Evolutionary conservation across 768 basidiomycete species (phyloP).

Genomic region (Russula vinacea): DNA sequence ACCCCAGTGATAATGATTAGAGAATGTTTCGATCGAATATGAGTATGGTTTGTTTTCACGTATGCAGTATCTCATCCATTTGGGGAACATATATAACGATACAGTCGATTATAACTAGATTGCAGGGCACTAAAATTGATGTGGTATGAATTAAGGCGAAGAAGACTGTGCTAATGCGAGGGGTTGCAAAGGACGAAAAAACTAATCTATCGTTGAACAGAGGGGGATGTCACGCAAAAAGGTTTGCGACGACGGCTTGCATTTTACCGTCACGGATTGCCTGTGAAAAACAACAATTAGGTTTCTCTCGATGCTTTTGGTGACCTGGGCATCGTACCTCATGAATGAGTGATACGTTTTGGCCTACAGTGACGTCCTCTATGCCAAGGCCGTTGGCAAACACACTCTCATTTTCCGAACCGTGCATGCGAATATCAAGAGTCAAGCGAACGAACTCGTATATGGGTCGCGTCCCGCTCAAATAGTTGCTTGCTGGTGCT

Average conservation of each 20-base stretch:
- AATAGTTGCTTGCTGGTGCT: slow-evolving; percentile 63
- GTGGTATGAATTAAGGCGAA: not conserved
- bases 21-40: not conserved
- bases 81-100: not conserved
- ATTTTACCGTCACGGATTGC: slow-evolving; percentile 71
- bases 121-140: not conserved
- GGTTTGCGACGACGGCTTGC: slow-evolving; percentile 51
- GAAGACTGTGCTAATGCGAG: not conserved
- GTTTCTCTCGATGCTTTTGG: not conserved
- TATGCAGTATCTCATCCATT: not conserved
- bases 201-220: not conserved
- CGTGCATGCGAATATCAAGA: slow-evolving; percentile 79
- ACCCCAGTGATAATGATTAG: not conserved
- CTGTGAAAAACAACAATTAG: slow-evolving; percentile 25
- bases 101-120: not conserved
- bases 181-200: not conserved
- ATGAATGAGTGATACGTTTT: slow-evolving; percentile 69
- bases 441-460: slow-evolving; percentile 74
- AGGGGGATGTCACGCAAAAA: slow-evolving; percentile 40
- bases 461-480: slow-evolving; percentile 65
- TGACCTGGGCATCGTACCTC: slow-evolving; percentile 45
- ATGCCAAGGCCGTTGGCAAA: slow-evolving; percentile 63
- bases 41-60: not conserved
- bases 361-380: slow-evolving; percentile 66
- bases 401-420: slow-evolving; percentile 62